Base-by-base conservation (phyloP, 2,329 filamentous ascomycete genomes). In the Ceratocystis harringtonii region DNA sequence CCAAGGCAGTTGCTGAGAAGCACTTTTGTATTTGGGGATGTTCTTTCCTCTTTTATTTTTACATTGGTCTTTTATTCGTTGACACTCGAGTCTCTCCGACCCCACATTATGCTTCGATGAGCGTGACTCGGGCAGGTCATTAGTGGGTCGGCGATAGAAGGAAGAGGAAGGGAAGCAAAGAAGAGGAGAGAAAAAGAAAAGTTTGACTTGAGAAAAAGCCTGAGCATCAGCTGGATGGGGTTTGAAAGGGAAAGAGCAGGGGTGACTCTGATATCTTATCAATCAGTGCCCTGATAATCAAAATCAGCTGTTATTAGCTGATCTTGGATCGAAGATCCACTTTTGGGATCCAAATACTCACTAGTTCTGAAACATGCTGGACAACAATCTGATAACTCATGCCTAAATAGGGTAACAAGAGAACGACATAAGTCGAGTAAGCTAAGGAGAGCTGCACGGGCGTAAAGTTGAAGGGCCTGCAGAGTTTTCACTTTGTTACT, bases 401-500 rank as follows among this genome's bases (percentile, higher is more conserved):
- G 55, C 17, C 55, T 58, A 58, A 58, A 58, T 36, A 36, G 55
- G 55, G 55, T 36, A 58, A 58, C 28, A 58, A 36, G 28, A 30
- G 55, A 58, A 58, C 3, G 4, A n/a, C 36, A 36, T 36, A 36
- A 58, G 55, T 62, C 17, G 32, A 17, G 32, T 62, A 10, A 32
- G n/a, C n/a, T 3, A 52, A 8, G 6, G 28, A 7, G 32, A n/a
- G 28, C 28, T 58, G 55, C 55, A 58, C 55, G 28, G 55, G 55
- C 55, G n/a, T 30, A 58, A 58, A 36, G 30, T 36, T 19, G 19
- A 50, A 62, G 25, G 36, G 44, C 36, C 28, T 63, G 61, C 32
- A 63, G 45, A 63, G 45, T 55, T 63, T 63, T 63, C 61, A 41
- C 45, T 12, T 17, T 19, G 48, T 63, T 63, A 30, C 30, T n/a